Evolutionary conservation across 2,329 filamentous ascomycete species (phyloP), one percentile per base, ranked within the genome.

Genomic region (Harringtonia lauricola): DNA sequence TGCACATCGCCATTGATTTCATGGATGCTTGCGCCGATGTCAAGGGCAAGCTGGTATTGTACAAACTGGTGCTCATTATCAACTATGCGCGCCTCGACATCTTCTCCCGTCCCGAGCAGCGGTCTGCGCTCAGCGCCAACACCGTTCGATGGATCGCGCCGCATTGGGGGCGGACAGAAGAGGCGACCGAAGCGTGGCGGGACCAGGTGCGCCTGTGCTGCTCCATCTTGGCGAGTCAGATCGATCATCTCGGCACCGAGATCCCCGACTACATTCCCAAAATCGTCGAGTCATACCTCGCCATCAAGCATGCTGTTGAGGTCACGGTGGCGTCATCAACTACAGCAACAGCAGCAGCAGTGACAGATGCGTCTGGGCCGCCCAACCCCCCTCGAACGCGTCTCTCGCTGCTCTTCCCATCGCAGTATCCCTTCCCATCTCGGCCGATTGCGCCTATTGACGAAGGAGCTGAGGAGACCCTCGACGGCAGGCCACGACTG

Each of bases 161-260:
- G 4, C 89, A 96, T 61, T 98, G 92, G 92, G 90, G 90, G 13
- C 77, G 79, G 49, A 76, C 74, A 0, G 72, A 76, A 4, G 70
- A 80, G 24, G 77, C 90, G 10, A 88, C 79, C 3, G 82, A 89
- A 30, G 86, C 94, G 56, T 96, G 88, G 79, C 83, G 83, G 50
- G 87, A 95, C 19, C 92, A 96, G 64, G 85, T 96, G 17, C 83
- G 92, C 15, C 68, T 98, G 15, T 95, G 90, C 62, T 95, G 88
- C 63, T 94, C 90, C 1, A 84, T 98, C 29, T 72, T 98, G 30
- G 86, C 90, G 9, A 88, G 85, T 49, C 86, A 96, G 58, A 74
- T 89, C 45, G 76, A 84, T 34, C 75, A 86, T 51, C 74, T 94
- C 9, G 82, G 83, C 9, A 73, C 86, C 31, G 83, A 92, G 56